A percentile compares a stretch with the other conserved stretches of the same genome.
These are phyloP conservation scores for Cenococcum geophilum DNA, from an alignment of 495 filamentous ascomycete genomes.

Conservation along the genomic window DNA sequence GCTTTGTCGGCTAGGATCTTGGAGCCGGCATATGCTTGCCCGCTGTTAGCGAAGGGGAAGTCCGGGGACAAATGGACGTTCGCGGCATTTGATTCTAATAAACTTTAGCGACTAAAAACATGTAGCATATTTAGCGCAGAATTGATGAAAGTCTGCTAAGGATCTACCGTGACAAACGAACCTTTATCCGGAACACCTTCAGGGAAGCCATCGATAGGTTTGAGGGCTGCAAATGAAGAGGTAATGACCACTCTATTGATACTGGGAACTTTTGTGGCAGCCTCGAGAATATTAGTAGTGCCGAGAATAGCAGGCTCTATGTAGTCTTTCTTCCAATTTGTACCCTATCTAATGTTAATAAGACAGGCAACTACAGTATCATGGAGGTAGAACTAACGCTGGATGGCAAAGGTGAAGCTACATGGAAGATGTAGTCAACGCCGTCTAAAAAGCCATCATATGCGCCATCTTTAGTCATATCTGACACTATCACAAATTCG, in stretches of 20 bases:
- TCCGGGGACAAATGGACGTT: slow-evolving; percentile 1
- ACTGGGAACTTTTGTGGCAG: slow-evolving; percentile 31
- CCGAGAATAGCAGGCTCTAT: slow-evolving; percentile 38
- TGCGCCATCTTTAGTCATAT: slow-evolving; percentile 34
- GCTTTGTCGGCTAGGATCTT: slow-evolving; percentile 35
- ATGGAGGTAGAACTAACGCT: not conserved
- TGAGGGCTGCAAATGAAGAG: slow-evolving; percentile 34
- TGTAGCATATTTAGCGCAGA: not conserved
- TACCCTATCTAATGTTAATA: not conserved
- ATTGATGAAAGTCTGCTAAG: not conserved
- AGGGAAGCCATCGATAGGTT: slow-evolving; percentile 32
- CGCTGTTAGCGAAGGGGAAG: slow-evolving; percentile 29
- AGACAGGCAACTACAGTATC: not conserved
- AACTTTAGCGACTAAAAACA: not conserved
- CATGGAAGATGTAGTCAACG: slow-evolving; percentile 41
- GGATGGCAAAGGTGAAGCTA: slow-evolving; percentile 40
- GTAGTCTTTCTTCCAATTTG: slow-evolving; percentile 30
- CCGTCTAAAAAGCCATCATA: slow-evolving; percentile 35
- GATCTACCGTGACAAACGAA: not conserved
- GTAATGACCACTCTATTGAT: slow-evolving; percentile 42
- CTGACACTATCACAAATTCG: slow-evolving; percentile 36
- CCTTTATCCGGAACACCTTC: slow-evolving; percentile 32
- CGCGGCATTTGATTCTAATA: not conserved
- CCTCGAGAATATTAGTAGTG: slow-evolving; percentile 34
- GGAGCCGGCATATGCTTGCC: slow-evolving; percentile 29